Percentiles rank a stretch among this genome's conserved stretches.
These are phyloP conservation scores for Xylariaceae sp. DNA, from an alignment of 2,329 filamentous ascomycete species.

Conservation along the genomic window DNA sequence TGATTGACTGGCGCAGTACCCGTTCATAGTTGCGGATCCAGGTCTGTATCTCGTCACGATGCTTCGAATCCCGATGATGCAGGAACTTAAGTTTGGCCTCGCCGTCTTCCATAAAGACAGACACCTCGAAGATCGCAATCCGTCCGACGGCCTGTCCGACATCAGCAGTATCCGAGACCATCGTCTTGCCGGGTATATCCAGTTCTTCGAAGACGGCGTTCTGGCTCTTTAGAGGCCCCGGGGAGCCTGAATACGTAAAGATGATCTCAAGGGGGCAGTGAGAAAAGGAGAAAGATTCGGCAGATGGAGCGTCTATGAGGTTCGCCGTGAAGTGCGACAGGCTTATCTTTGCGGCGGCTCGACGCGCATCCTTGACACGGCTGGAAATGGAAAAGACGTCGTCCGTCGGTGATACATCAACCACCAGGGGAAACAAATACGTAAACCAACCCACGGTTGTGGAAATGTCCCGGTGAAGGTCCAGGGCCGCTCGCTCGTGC, in stretches of 20 bases:
- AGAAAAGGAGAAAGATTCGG: constrained; percentile 36
- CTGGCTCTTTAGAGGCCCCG: constrained; percentile 45
- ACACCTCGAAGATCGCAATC: constrained; percentile 49
- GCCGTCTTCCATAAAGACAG: constrained; percentile 44
- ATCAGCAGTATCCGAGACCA: constrained; percentile 40
- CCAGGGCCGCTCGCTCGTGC: constrained; percentile 44
- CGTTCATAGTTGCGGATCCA: constrained; percentile 49
- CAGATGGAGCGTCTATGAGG: constrained; percentile 26
- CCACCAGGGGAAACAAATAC: constrained; percentile 49
- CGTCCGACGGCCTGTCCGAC: constrained; percentile 45
- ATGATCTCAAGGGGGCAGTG: constrained; percentile 54
- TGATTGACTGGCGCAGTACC: constrained; percentile 43
- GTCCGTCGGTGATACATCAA: constrained; percentile 41
- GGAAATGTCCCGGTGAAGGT: constrained; percentile 47
- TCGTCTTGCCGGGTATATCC: constrained; percentile 37
- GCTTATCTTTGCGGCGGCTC: constrained; percentile 42
- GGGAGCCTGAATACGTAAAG: constrained; percentile 52
- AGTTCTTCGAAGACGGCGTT: constrained; percentile 49
- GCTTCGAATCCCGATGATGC: constrained; percentile 41
- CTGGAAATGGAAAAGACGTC: constrained; percentile 50
- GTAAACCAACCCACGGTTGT: constrained; percentile 60
- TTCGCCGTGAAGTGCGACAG: constrained; percentile 47
- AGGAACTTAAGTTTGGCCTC: constrained; percentile 44
- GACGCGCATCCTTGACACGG: constrained; percentile 51
- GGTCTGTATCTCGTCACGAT: constrained; percentile 41